A percentile compares a stretch with the other conserved stretches of the same genome.
Evolutionary conservation across 345 rosid species (phyloP).

Genomic region (Theobroma cacao): DNA sequence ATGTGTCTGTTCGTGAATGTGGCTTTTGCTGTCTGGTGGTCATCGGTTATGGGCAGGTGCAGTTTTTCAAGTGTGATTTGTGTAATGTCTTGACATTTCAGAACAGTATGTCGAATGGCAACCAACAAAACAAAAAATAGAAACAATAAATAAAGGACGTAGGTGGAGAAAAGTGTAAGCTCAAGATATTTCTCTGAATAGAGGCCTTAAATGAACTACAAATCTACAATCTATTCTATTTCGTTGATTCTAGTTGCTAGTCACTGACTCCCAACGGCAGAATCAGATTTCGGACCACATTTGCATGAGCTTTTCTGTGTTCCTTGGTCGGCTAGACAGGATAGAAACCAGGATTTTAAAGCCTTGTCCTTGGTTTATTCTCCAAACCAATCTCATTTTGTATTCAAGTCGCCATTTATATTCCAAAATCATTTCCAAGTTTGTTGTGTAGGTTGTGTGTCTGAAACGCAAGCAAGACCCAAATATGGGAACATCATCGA

Average conservation of each 20-base stretch:
- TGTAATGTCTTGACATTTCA: too few species aligned
- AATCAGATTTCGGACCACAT: not conserved
- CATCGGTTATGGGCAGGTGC: too few species aligned
- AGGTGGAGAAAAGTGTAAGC: too few species aligned
- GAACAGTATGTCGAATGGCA: too few species aligned
- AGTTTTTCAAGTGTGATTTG: too few species aligned
- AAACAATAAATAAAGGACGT: too few species aligned
- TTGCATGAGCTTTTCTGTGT: not conserved
- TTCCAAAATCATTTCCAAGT: not conserved
- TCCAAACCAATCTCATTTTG: too few species aligned
- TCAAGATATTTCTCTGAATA: too few species aligned
- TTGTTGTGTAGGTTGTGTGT: constrained; percentile 21
- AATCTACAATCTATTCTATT: not conserved
- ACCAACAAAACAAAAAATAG: too few species aligned
- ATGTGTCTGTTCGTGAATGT: not conserved
- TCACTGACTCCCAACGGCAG: not conserved
- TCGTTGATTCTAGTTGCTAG: not conserved
- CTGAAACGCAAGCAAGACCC: constrained; percentile 34
- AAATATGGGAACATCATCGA: constrained; percentile 31
- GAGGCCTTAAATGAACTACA: not conserved
- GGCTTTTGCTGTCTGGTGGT: too few species aligned
- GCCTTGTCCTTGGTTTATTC: not conserved
- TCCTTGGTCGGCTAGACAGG: not conserved
- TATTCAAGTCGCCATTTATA: not conserved
- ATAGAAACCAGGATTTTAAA: not conserved